Percentiles rank a stretch among this genome's conserved stretches.
phyloP scores from a whole-genome alignment of 2,329 filamentous ascomycete species.

The Ceratocystis destructans region DNA sequence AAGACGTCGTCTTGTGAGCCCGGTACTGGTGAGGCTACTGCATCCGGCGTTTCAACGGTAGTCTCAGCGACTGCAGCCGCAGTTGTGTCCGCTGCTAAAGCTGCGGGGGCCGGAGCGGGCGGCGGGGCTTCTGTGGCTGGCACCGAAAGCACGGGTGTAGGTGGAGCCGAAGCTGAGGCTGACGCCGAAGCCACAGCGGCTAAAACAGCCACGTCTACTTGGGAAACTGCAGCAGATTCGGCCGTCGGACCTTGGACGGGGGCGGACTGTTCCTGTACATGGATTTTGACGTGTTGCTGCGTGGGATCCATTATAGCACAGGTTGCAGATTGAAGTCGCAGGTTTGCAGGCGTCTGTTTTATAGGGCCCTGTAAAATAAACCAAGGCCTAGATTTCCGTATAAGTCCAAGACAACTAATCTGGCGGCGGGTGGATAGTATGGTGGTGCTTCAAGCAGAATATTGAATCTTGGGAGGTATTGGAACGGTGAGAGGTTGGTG shows the following conservation, averaged over 20 bases:
- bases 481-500: constrained; percentile 17
- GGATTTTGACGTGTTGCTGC: not conserved
- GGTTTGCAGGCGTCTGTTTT: not conserved
- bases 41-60: not conserved
- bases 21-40: not conserved
- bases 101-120: not conserved
- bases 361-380: not conserved
- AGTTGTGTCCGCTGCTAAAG: not conserved
- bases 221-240: not conserved
- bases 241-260: not conserved
- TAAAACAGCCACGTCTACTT: constrained; percentile 2
- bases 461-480: constrained; percentile 16
- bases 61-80: not conserved
- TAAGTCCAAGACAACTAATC: not conserved
- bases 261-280: not conserved
- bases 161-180: not conserved
- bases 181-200: not conserved
- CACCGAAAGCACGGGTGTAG: constrained; percentile 5
- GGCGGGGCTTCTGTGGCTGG: not conserved
- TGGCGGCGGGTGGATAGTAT: not conserved
- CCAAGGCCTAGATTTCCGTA: not conserved
- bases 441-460: constrained; percentile 2
- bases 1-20: not conserved
- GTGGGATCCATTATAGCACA: not conserved
- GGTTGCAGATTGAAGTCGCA: not conserved